phyloP scores from a whole-genome alignment of 768 basidiomycete species.

The Daedaleopsis sinensis region DNA sequence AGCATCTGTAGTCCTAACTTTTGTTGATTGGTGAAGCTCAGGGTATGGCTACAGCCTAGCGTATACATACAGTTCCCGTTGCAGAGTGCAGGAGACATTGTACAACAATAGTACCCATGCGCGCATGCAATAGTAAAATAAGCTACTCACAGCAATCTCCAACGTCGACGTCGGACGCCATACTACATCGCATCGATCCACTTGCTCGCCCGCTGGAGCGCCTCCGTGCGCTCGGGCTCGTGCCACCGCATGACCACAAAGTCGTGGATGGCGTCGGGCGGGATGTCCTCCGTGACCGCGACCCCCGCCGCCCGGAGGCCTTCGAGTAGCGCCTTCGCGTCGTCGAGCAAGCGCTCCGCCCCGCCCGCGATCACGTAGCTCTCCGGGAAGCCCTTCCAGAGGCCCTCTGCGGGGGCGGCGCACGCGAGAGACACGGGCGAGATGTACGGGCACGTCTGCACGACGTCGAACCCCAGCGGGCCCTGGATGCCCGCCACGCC shows the following conservation, averaged over 20 bases:
- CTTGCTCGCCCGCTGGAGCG: not conserved
- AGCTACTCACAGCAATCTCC: not conserved
- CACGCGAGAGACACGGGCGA: conserved; percentile 19
- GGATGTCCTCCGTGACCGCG: conserved; percentile 25
- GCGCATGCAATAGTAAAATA: no score
- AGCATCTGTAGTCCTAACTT: no score
- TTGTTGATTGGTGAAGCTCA: no score
- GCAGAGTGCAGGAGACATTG: no score
- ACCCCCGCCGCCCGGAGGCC: conserved; percentile 12
- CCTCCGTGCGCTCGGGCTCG: conserved; percentile 22
- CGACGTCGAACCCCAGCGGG: conserved; percentile 5
- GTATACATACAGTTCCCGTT: no score
- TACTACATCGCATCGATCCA: conserved; percentile 14
- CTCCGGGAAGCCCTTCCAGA: conserved; percentile 36
- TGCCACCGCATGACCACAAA: conserved; percentile 19
- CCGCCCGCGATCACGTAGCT: conserved; percentile 36
- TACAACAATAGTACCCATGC: no score
- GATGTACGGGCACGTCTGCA: conserved; percentile 18
- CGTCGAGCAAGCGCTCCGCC: conserved; percentile 28
- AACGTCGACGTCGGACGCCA: not conserved
- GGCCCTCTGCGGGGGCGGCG: conserved; percentile 3
- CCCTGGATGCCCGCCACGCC: conserved; percentile 10
- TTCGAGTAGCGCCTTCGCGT: conserved; percentile 9
- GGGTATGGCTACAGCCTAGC: no score
- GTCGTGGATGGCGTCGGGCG: conserved; percentile 20